Percentiles rank a stretch among this genome's conserved stretches.
Evolutionary conservation across 1,284 basidiomycete species (phyloP).

Genomic region (Cutaneotrichosporon daszewskae): DNA sequence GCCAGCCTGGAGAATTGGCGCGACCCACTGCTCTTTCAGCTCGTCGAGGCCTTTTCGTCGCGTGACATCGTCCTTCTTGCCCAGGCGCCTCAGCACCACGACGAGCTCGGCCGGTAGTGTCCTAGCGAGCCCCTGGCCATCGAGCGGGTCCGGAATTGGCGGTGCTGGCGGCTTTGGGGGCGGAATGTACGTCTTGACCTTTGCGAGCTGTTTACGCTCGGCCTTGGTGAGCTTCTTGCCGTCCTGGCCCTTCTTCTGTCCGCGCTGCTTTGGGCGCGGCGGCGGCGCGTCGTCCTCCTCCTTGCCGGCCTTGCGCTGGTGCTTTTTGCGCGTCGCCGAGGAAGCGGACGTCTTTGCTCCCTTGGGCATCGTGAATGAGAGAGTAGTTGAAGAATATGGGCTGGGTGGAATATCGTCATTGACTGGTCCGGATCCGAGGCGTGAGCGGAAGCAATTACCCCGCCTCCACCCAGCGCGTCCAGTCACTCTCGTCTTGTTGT

Average conservation of each 20-base stretch:
- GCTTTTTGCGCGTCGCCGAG: constrained; percentile 73
- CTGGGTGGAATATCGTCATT: neutral
- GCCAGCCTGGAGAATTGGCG: constrained; percentile 34
- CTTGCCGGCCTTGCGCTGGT: constrained; percentile 34
- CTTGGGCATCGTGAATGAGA: constrained; percentile 3
- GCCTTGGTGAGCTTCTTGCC: constrained; percentile 43
- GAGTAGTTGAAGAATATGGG: neutral
- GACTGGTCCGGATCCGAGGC: neutral
- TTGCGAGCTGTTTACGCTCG: constrained; percentile 50
- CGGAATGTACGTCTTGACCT: constrained; percentile 69
- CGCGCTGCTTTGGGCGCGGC: constrained; percentile 4
- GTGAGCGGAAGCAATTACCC: constrained; percentile 3
- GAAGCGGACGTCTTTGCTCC: constrained; percentile 56
- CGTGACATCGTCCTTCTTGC: constrained; percentile 88
- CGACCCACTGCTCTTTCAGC: constrained; percentile 63
- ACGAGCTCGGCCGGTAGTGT: constrained; percentile 75
- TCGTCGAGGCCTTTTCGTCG: constrained; percentile 83
- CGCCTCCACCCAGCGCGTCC: constrained; percentile 9
- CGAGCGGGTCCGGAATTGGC: constrained; percentile 81
- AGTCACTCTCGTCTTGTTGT: constrained; percentile 1
- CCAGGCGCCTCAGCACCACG: constrained; percentile 71
- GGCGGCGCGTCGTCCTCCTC: constrained; percentile 21
- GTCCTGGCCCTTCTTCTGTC: constrained; percentile 8
- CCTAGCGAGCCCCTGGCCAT: constrained; percentile 73
- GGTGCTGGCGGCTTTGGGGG: constrained; percentile 84